Evolutionary conservation across 2,329 filamentous ascomycete genomes (phyloP), one percentile per base, ranked within the genome.

Genomic region (Exophiala xenobiotica): DNA sequence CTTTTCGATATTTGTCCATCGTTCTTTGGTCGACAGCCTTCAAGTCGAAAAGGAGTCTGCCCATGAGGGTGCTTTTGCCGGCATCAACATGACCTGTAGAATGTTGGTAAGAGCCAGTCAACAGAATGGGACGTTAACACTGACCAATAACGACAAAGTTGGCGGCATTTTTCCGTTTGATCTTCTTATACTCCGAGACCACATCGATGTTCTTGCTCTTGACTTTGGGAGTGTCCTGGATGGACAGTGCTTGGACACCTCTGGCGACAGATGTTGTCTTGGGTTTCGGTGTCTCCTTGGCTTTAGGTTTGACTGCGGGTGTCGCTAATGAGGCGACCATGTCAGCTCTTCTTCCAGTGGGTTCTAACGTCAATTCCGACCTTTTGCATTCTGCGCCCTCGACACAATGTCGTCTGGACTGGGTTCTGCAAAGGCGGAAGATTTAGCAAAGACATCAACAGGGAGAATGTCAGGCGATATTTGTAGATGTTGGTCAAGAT

Each of bases 1-100:
- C 91, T 67, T 87, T 87, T 16, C 85, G 82, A 62, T 95, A 91
- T 67, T 87, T 92, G 50, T 96, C 90, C 54, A 99, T 79, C 0
- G 91, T 92, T 53, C 91, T 79, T 65, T 95, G 83, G 60, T 96
- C 88, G 5, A 99, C 84, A 20, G 91, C 87, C 53, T 91, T 87
- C 33, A 96, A 79, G 62, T 99, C 93, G 35, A 92, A 84, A 4
- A 99, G 75, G 22, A 99, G 71, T n/a, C 93, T 84, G 0, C 92
- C 93, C 92, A 99, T 97, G 29, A 99, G 78, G 4, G 93, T 99
- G 67, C 90, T 96, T 71, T 99, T 99, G 46, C 93, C 93, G 46
- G 95, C 92, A 68, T 99, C 93, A 49, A 99, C 93, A 67, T 99
- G 93, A 11, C 93, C 90, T 90, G 66, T 49, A 3, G 56, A 59